Base-by-base conservation (phyloP, 495 filamentous ascomycete genomes). In the Tuber aestivum region DNA sequence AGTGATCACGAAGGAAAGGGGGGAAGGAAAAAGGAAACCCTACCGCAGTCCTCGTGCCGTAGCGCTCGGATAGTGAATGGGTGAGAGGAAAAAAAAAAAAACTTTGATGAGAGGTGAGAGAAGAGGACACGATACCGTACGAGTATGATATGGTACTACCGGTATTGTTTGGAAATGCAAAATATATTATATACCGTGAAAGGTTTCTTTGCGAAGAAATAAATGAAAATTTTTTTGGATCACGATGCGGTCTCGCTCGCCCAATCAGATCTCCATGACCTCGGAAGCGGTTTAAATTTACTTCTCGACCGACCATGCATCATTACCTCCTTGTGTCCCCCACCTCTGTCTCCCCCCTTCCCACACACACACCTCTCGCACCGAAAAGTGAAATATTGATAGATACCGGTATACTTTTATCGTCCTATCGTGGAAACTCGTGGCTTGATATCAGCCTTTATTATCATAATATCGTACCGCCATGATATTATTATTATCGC, bases 181-280 rank as follows among this genome's bases (percentile, higher is more conserved):
- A 65, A 65, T 56, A 56, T 61, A 32, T 61, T 32, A 61, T 56
- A 56, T 65, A 50, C 21, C 27, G 56, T 35, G 56, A n/a, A 65
- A 65, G 27, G 10, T 50, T n/a, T 50, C 45, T 50, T n/a, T n/a
- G 21, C 14, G 16, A 61, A 61, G 16, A 32, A 3, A 61, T 27
- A 61, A 61, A 61, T n/a, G 16, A 27, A 61, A 61, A 65, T n/a
- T 42, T 48, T 70, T 69, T 75, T 73, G 76, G 72, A 77, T 75
- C 76, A 79, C 72, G 72, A 79, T 79, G 78, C 35, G 72, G 78
- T 78, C 72, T 21, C 72, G 70, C 35, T 72, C 70, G 41, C 41
- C 78, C 78, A 79, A 79, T 78, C 69, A 79, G 27, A 72, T 20
- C 56, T 65, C 14, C 56, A 65, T 65, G 56, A 65, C 40, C 45